phyloP scores from a whole-genome alignment of 129 eudicot genomes.

The Scalesia atractyloides region DNA sequence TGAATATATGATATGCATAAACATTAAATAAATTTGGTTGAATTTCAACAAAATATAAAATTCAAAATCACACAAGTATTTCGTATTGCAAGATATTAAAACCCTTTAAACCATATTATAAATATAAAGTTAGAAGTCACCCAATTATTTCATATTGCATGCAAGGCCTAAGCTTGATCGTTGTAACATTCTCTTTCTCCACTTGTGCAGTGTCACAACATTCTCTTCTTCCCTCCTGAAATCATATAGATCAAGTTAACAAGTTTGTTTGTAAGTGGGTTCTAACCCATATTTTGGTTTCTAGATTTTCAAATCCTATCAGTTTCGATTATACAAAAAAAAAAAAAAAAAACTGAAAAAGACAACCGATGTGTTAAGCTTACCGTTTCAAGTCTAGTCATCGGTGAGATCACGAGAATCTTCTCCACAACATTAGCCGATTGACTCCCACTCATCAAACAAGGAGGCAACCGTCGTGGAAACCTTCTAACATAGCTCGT shows the following conservation, averaged over 20 bases:
- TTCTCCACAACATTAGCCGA: conserved; percentile 45
- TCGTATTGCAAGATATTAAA: conserved; percentile 32
- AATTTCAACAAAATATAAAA: neutral
- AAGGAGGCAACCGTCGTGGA: conserved; percentile 42
- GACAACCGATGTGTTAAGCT: neutral
- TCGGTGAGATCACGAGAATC: conserved; percentile 49
- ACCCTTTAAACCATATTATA: neutral
- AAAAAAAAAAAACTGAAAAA: too few relatives aligned
- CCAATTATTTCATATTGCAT: conserved; percentile 42
- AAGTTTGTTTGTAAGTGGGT: neutral
- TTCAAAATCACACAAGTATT: conserved; percentile 19
- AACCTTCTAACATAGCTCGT: conserved; percentile 49
- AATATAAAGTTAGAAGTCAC: neutral
- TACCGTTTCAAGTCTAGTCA: conserved; percentile 39
- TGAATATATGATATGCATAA: neutral
- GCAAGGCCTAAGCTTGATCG: conserved; percentile 54
- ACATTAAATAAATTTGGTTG: neutral
- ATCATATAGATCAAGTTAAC: neutral
- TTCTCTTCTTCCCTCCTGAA: conserved; percentile 56
- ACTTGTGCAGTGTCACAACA: conserved; percentile 50
- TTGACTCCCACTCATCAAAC: conserved; percentile 32
- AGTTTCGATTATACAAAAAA: neutral
- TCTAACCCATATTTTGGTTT: too few relatives aligned
- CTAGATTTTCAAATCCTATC: neutral
- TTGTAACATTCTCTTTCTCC: conserved; percentile 33